These are phyloP conservation scores for Pharnaceum exiguum DNA, from an alignment of 148 eudicot genomes.

Conservation along the genomic window DNA sequence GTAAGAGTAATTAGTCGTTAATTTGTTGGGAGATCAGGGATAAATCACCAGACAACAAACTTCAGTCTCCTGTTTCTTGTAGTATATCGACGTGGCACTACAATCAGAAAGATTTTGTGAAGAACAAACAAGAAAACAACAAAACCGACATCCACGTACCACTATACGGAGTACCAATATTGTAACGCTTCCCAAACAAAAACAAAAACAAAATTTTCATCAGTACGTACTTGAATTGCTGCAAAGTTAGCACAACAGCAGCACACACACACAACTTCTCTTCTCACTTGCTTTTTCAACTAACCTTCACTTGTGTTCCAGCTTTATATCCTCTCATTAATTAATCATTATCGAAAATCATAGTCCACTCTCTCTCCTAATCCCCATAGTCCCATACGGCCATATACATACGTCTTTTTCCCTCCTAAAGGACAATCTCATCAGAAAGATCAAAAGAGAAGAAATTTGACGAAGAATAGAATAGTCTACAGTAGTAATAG, in stretches of 20 bases:
- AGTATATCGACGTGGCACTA: too few species aligned
- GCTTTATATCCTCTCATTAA: not conserved
- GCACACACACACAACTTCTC: constrained; percentile 7
- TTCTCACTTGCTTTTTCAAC: constrained; percentile 14
- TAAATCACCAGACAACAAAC: too few species aligned
- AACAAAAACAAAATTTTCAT: not conserved
- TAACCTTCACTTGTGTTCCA: constrained; percentile 12
- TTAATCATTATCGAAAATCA: not conserved
- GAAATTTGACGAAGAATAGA: not conserved
- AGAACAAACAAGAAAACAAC: not conserved
- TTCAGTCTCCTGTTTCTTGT: too few species aligned
- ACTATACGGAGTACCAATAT: too few species aligned
- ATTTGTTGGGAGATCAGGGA: too few species aligned
- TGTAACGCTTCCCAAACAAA: constrained; percentile 9
- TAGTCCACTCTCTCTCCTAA: not conserved
- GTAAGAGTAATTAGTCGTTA: too few species aligned
- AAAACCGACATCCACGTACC: not conserved
- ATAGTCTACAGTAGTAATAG: too few species aligned
- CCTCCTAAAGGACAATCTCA: not conserved
- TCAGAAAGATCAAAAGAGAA: not conserved
- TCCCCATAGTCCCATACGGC: constrained; percentile 18
- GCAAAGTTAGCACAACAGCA: constrained; percentile 26
- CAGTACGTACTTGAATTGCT: constrained; percentile 2
- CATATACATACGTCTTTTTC: not conserved
- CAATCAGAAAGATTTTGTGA: too few species aligned